These are phyloP conservation scores for Colletotrichum salicis DNA, from an alignment of 2,329 filamentous ascomycete genomes.

Conservation along the genomic window DNA sequence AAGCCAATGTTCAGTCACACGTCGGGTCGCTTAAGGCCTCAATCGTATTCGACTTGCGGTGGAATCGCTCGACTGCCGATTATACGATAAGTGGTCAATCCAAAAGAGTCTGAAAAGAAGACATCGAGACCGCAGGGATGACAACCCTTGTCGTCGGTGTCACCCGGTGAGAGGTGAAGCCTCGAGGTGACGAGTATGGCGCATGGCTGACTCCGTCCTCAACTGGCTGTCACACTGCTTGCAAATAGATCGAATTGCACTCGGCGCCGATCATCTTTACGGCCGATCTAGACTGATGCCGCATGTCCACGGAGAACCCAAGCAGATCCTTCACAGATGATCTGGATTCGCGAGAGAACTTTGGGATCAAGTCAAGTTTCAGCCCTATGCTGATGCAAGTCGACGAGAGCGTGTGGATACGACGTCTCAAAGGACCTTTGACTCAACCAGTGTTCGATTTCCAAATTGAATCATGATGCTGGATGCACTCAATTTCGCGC, in stretches of 20 bases:
- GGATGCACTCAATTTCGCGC: neutral
- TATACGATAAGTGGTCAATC: neutral
- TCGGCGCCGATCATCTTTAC: neutral
- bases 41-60: neutral
- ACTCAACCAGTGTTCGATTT: neutral
- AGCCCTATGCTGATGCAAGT: conserved; percentile 26
- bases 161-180: neutral
- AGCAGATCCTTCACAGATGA: neutral
- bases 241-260: neutral
- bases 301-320: neutral
- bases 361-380: conserved; percentile 8
- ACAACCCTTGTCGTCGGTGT: neutral
- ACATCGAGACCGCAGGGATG: neutral
- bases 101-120: neutral
- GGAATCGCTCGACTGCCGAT: neutral
- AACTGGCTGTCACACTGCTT: neutral
- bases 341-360: neutral
- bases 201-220: neutral
- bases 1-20: neutral
- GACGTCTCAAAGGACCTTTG: neutral
- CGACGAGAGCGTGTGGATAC: conserved; percentile 3
- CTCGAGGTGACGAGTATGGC: neutral
- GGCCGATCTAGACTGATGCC: conserved; percentile 1
- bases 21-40: neutral
- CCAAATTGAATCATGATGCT: neutral